Evolutionary conservation across 305 asterid genomes (phyloP).

Genomic region (Ajuga reptans): DNA sequence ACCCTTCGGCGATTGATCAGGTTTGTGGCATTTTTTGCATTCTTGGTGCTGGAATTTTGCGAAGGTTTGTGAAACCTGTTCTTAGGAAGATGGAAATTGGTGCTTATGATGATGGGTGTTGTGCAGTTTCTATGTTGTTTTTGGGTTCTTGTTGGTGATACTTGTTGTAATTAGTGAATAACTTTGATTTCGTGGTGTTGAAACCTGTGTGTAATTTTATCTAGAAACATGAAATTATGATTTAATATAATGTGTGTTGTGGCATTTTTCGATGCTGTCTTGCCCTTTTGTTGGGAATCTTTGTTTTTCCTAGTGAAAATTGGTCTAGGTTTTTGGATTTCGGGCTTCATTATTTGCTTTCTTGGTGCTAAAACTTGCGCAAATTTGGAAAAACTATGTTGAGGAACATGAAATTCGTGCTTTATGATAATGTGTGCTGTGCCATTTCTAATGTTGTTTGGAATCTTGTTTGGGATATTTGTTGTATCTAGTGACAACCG

Average conservation of each 20-base stretch:
- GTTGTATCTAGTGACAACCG: no score
- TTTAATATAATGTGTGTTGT: background rate
- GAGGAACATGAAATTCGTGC: no score
- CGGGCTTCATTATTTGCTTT: background rate
- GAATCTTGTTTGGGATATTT: no score
- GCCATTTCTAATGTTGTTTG: no score
- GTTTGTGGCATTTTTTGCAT: conserved; percentile 28
- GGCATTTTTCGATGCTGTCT: background rate
- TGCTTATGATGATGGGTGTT: background rate
- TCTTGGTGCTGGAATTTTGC: conserved; percentile 6
- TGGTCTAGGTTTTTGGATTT: background rate
- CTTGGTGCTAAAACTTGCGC: no score
- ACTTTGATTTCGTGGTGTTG: background rate
- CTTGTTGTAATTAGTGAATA: no score
- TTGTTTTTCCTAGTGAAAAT: background rate
- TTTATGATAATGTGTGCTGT: no score
- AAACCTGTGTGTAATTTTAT: background rate
- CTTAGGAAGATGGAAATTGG: background rate
- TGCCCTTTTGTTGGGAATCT: background rate
- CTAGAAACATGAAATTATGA: background rate
- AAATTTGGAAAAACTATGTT: no score
- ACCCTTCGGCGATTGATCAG: conserved; percentile 92
- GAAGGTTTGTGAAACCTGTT: background rate
- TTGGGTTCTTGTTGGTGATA: background rate
- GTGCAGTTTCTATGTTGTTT: background rate